These are phyloP conservation scores for Fusarium transvaalense DNA, from an alignment of 2,329 filamentous ascomycete genomes.

Conservation along the genomic window DNA sequence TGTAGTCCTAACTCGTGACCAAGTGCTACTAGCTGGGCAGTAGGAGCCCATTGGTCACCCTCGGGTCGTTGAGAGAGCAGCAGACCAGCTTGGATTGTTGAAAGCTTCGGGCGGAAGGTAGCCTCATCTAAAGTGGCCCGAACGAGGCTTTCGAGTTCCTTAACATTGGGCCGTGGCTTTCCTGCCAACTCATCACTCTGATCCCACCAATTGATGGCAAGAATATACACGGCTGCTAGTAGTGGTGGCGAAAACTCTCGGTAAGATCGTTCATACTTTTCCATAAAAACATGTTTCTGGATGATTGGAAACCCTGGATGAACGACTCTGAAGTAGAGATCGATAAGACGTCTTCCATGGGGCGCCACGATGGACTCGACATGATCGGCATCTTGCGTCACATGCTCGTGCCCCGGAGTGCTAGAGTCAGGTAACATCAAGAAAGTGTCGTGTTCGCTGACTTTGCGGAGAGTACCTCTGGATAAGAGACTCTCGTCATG, in stretches of 20 bases:
- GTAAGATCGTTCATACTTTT: constrained; percentile 80
- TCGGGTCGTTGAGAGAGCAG: constrained; percentile 80
- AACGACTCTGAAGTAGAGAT: constrained; percentile 84
- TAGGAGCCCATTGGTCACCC: constrained; percentile 85
- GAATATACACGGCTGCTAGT: constrained; percentile 83
- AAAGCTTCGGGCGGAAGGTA: constrained; percentile 84
- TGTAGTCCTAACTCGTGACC: constrained; percentile 90
- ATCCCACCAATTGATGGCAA: constrained; percentile 91
- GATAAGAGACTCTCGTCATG: constrained; percentile 83
- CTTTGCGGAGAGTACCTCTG: constrained; percentile 77
- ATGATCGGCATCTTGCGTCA: constrained; percentile 74
- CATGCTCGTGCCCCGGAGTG: constrained; percentile 78
- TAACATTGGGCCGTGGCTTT: constrained; percentile 77
- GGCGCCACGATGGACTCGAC: constrained; percentile 82
- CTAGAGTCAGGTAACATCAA: constrained; percentile 81
- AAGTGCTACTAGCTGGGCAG: constrained; percentile 87
- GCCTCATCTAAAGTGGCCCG: constrained; percentile 79
- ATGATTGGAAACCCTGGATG: constrained; percentile 87
- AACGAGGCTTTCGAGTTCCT: constrained; percentile 78
- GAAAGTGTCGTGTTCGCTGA: constrained; percentile 83
- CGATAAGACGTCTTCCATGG: constrained; percentile 80
- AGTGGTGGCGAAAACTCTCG: constrained; percentile 81
- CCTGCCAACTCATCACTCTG: constrained; percentile 75
- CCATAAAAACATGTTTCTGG: constrained; percentile 82
- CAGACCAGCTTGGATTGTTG: constrained; percentile 81